Percentiles rank a stretch among this genome's conserved stretches.
Evolutionary conservation across 2,329 filamentous ascomycete species (phyloP).

Genomic region (Ophiocordyceps camponoti-floridani): DNA sequence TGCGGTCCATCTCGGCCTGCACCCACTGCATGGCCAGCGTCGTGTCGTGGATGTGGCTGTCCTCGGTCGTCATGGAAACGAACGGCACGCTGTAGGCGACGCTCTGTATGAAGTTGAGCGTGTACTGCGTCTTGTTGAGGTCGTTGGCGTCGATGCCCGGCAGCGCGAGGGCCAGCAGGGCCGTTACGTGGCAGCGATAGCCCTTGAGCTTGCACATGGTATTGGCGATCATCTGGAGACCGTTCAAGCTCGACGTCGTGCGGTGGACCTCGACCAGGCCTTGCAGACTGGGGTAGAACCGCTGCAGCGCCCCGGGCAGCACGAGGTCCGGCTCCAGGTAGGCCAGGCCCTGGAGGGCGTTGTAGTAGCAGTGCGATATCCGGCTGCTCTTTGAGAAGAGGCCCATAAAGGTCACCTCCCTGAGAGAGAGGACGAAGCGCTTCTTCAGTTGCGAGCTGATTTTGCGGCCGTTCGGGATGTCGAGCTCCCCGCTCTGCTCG

Average conservation of each 20-base stretch:
- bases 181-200: conserved; percentile 92
- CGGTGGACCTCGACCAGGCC: conserved; percentile 93
- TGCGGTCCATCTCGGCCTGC: conserved; percentile 78
- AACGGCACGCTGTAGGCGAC: conserved; percentile 95
- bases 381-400: conserved; percentile 91
- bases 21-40: conserved; percentile 83
- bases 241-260: conserved; percentile 82
- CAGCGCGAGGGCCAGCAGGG: conserved; percentile 75
- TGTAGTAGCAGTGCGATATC: conserved; percentile 80
- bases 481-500: conserved; percentile 81
- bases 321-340: conserved; percentile 86
- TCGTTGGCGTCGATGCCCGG: conserved; percentile 97
- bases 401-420: conserved; percentile 94
- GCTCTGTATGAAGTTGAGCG: conserved; percentile 84
- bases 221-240: conserved; percentile 79
- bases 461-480: conserved; percentile 60
- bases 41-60: conserved; percentile 51
- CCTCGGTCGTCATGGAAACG: conserved; percentile 46
- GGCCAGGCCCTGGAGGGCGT: conserved; percentile 73
- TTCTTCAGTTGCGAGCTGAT: conserved; percentile 68
- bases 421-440: conserved; percentile 75
- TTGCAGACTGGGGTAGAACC: conserved; percentile 93
- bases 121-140: conserved; percentile 87
- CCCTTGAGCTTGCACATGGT: conserved; percentile 86
- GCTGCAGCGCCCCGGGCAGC: conserved; percentile 78